A percentile compares a stretch with the other conserved stretches of the same genome.
These are phyloP conservation scores for Fomitiporia mediterranea DNA, from an alignment of 1,284 basidiomycete genomes.

Conservation along the genomic window DNA sequence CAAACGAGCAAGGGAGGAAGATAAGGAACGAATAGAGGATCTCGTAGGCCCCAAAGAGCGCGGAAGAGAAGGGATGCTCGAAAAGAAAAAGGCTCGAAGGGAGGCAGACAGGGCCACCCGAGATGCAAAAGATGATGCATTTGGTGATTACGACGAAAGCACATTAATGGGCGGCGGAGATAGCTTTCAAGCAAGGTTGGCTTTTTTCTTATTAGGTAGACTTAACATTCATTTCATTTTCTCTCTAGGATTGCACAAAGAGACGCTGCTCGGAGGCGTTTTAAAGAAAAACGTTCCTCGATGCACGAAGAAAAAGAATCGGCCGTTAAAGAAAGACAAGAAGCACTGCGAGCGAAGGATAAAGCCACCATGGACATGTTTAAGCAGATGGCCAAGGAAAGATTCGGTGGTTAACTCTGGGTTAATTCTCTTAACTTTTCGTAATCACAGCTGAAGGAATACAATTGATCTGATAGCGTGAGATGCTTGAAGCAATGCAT, in stretches of 20 bases:
- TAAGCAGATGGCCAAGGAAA: slow-evolving; percentile 68
- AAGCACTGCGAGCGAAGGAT: slow-evolving; percentile 62
- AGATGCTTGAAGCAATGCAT: slow-evolving; percentile 14
- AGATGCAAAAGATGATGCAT: slow-evolving; percentile 66
- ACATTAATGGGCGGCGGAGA: slow-evolving; percentile 67
- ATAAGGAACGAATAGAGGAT: slow-evolving; percentile 66
- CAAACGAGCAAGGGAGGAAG: slow-evolving; percentile 60
- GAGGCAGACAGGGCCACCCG: slow-evolving; percentile 62
- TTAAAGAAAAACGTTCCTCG: slow-evolving; percentile 42
- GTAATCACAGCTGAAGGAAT: background rate
- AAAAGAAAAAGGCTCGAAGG: slow-evolving; percentile 65
- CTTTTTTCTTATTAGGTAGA: slow-evolving; percentile 9
- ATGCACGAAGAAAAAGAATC: slow-evolving; percentile 44
- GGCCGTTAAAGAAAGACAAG: slow-evolving; percentile 48
- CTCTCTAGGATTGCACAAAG: slow-evolving; percentile 54
- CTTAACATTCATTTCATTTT: background rate
- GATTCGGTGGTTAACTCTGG: slow-evolving; percentile 48
- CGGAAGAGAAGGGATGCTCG: slow-evolving; percentile 67
- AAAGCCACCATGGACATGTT: slow-evolving; percentile 83
- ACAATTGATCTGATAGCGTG: background rate
- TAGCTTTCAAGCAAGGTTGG: slow-evolving; percentile 66
- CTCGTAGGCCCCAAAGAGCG: slow-evolving; percentile 68
- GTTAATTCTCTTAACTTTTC: background rate
- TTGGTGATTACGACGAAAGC: slow-evolving; percentile 57
- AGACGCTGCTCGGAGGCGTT: slow-evolving; percentile 56